phyloP scores from a whole-genome alignment of 1,139 yeast species.

The Yarrowia galli region DNA sequence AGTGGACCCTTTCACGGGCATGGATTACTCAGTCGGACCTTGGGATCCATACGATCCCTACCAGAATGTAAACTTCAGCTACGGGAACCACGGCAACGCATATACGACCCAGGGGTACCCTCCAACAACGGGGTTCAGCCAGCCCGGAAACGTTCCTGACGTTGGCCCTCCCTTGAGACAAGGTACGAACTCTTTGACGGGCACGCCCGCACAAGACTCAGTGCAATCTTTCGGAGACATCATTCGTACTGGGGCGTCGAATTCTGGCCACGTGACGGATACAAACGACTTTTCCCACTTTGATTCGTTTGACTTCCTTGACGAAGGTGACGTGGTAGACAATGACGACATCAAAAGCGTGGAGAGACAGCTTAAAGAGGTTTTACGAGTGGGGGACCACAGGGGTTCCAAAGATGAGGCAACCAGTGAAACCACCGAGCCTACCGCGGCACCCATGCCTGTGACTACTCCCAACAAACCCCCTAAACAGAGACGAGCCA shows the following conservation, averaged over 20 bases:
- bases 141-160: background rate
- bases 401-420: background rate
- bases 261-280: background rate
- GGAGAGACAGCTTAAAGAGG: slow-evolving; percentile 22
- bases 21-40: slow-evolving; percentile 19
- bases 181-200: background rate
- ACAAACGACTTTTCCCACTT: slow-evolving; percentile 31
- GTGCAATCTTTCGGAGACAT: background rate
- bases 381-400: background rate
- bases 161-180: background rate
- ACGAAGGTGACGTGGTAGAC: slow-evolving; percentile 5
- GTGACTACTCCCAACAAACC: slow-evolving; percentile 7
- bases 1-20: slow-evolving; percentile 8
- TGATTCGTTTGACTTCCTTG: slow-evolving; percentile 29
- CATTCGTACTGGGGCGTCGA: background rate
- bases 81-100: background rate
- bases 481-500: slow-evolving; percentile 6
- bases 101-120: background rate
- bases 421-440: background rate
- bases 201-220: background rate
- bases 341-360: slow-evolving; percentile 12
- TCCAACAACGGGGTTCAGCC: background rate
- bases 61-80: slow-evolving; percentile 10
- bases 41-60: slow-evolving; percentile 32
- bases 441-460: background rate